Percentiles rank a stretch among this genome's conserved stretches.
These are phyloP conservation scores for Ilyonectria sp. DNA, from an alignment of 2,329 filamentous ascomycete genomes.

Conservation along the genomic window DNA sequence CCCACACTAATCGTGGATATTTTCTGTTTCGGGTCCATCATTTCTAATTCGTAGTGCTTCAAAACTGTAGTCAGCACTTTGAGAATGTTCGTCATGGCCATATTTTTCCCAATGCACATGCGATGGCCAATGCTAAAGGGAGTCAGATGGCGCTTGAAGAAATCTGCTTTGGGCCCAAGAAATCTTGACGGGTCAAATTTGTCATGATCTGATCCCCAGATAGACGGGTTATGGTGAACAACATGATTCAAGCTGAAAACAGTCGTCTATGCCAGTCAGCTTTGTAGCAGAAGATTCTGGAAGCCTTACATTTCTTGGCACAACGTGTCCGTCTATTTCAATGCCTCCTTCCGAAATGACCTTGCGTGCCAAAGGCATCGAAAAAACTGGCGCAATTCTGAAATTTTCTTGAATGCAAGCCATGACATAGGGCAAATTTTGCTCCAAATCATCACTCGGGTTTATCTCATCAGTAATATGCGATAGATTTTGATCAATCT, in stretches of 20 bases:
- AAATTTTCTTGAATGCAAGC: slow-evolving; percentile 25
- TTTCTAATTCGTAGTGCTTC: slow-evolving; percentile 15
- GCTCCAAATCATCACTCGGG: slow-evolving; percentile 8
- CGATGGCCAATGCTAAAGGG: slow-evolving; percentile 23
- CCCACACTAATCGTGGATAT: slow-evolving; percentile 25
- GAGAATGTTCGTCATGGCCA: slow-evolving; percentile 29
- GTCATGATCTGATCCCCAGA: slow-evolving; percentile 14
- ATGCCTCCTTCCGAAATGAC: neutral
- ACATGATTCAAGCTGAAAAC: slow-evolving; percentile 25
- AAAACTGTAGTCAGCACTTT: slow-evolving; percentile 11
- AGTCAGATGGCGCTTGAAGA: slow-evolving; percentile 13
- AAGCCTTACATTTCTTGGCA: slow-evolving; percentile 10
- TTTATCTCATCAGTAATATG: neutral
- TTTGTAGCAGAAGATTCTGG: neutral
- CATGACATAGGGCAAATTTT: slow-evolving; percentile 14
- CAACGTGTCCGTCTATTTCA: slow-evolving; percentile 8
- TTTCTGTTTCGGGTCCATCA: neutral
- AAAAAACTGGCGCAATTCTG: slow-evolving; percentile 21
- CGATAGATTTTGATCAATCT: slow-evolving; percentile 5
- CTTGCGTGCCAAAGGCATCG: slow-evolving; percentile 12
- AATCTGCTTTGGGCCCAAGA: slow-evolving; percentile 3
- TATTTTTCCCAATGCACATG: slow-evolving; percentile 27
- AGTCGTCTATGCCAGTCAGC: slow-evolving; percentile 3
- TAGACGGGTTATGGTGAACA: slow-evolving; percentile 8
- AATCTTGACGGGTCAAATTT: slow-evolving; percentile 21